Evolutionary conservation across 345 rosid genomes (phyloP).

Genomic region (thale cress (Arabidopsis thaliana)): TAIR10.1 NC_003074.8:17685501-17686000

Average conservation of each 20-base stretch:
- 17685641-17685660: constrained; percentile 10
- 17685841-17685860: constrained; percentile 81
- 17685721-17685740: constrained; percentile 8
- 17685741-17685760: constrained; percentile 1
- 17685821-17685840: constrained; percentile 53
- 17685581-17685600: background rate
- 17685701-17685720: constrained; percentile 12
- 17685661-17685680: constrained; percentile 22
- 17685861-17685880: constrained; percentile 91
- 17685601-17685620: background rate
- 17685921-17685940: constrained; percentile 87
- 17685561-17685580: constrained; percentile 21
- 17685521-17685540: constrained; percentile 71
- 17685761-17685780: constrained; percentile 1
- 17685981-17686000: constrained; percentile 73
- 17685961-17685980: constrained; percentile 72
- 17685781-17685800: constrained; percentile 9
- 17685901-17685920: constrained; percentile 94
- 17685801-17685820: constrained; percentile 14
- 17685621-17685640: background rate
- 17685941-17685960: constrained; percentile 82
- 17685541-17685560: constrained; percentile 94
- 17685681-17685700: background rate
- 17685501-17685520: constrained; percentile 95
- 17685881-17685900: constrained; percentile 86